phyloP scores from a whole-genome alignment of 306 rosid species.

The Acacia confusa region DNA sequence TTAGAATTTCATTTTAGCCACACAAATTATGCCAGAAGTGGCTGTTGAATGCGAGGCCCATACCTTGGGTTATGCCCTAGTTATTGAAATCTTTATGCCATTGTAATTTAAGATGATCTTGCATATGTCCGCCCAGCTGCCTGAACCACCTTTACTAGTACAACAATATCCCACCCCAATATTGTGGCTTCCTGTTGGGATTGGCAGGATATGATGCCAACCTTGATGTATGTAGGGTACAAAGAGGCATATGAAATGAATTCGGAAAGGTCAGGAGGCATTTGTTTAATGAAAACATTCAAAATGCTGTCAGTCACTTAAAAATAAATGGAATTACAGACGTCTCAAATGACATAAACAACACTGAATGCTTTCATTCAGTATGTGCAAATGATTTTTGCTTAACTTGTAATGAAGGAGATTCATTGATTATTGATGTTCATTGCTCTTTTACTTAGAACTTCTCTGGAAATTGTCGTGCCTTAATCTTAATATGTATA shows the following conservation, averaged over 20 bases:
- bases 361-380: not conserved
- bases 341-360: not conserved
- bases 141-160: not conserved
- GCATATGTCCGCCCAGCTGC: not conserved
- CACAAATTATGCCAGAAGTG: not conserved
- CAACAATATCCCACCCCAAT: not conserved
- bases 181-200: not conserved
- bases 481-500: not conserved
- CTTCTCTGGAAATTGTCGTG: not conserved
- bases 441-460: not conserved
- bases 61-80: not conserved
- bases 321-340: not conserved
- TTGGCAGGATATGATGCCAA: not conserved
- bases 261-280: not conserved
- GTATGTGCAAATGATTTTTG: not conserved
- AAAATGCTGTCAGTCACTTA: not conserved
- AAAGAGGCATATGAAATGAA: not conserved
- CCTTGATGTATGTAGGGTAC: not conserved
- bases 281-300: not conserved
- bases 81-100: not conserved
- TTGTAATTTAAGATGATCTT: not conserved
- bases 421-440: not conserved
- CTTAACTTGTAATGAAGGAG: not conserved
- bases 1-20: not conserved
- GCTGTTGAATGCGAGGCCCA: not conserved